These are phyloP conservation scores for Neurospora sp. DNA, from an alignment of 495 filamentous ascomycete species.

Conservation along the genomic window DNA sequence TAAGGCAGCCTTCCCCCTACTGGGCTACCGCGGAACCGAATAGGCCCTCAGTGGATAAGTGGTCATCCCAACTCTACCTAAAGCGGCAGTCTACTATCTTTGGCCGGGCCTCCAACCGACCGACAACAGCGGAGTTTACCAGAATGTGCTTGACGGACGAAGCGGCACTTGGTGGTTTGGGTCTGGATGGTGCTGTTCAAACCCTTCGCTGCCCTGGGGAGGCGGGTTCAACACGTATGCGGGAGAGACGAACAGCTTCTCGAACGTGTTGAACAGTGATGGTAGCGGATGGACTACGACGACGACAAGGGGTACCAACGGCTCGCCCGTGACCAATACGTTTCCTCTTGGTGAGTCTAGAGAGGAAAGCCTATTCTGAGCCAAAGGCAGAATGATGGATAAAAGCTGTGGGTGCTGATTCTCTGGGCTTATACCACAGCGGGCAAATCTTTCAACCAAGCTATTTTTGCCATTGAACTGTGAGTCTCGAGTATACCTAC, in stretches of 20 bases:
- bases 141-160: constrained; percentile 32
- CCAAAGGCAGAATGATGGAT: not conserved
- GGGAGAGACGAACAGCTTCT: constrained; percentile 23
- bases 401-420: constrained; percentile 1
- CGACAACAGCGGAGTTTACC: constrained; percentile 32
- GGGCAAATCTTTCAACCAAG: constrained; percentile 31
- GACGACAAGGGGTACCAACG: constrained; percentile 9
- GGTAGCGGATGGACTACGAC: constrained; percentile 16
- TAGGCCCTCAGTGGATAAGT: constrained; percentile 27
- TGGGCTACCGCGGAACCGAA: too few relatives aligned
- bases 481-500: constrained; percentile 5
- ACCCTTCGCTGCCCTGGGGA: constrained; percentile 31
- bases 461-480: constrained; percentile 31
- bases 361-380: not conserved
- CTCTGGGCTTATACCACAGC: not conserved
- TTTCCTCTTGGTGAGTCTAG: constrained; percentile 14
- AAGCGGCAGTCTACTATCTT: constrained; percentile 30
- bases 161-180: constrained; percentile 36
- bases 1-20: too few relatives aligned
- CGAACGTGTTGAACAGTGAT: constrained; percentile 12
- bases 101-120: constrained; percentile 35
- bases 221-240: constrained; percentile 27
- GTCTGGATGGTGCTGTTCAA: constrained; percentile 33
- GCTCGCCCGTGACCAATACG: constrained; percentile 13
- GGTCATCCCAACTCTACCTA: constrained; percentile 25